Evolutionary conservation across 768 basidiomycete genomes (phyloP).

Genomic region (Naganishia vishniacii): DNA sequence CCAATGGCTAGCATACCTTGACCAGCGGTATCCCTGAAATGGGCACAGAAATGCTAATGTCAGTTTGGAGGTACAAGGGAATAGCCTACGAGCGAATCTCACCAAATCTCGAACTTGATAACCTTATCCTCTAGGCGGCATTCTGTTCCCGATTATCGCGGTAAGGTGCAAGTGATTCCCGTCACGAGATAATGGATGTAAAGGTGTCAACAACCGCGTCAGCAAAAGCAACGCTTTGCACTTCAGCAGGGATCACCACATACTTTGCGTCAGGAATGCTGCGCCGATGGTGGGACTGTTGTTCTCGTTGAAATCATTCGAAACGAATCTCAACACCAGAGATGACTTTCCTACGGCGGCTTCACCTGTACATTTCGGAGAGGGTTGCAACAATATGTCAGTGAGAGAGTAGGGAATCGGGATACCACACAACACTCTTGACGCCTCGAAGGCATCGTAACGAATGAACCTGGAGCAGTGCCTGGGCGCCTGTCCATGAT

Average conservation of each 20-base stretch:
- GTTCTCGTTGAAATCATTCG: conserved; percentile 97
- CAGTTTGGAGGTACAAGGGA: not conserved
- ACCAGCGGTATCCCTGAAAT: conserved; percentile 48
- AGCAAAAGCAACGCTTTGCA: too few relatives aligned
- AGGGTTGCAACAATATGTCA: conserved; percentile 19
- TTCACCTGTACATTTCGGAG: conserved; percentile 61
- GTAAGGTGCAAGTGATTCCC: too few relatives aligned
- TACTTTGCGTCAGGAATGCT: conserved; percentile 58
- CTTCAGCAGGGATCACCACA: conserved; percentile 16
- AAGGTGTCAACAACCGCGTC: not conserved
- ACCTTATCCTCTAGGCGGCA: conserved; percentile 62
- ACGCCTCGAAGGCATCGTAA: too few relatives aligned
- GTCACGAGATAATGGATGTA: too few relatives aligned
- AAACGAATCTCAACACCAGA: conserved; percentile 94
- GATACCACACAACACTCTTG: too few relatives aligned
- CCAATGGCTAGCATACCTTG: conserved; percentile 38
- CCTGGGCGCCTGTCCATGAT: too few relatives aligned
- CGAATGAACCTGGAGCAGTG: too few relatives aligned
- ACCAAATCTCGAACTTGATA: conserved; percentile 76
- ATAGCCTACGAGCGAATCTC: conserved; percentile 8
- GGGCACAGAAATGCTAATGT: not conserved
- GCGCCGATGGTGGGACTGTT: conserved; percentile 98
- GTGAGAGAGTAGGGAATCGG: too few relatives aligned
- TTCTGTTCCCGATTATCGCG: too few relatives aligned
- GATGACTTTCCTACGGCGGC: conserved; percentile 98